phyloP scores from a whole-genome alignment of 345 rosid genomes.

The Salix dunnii region DNA sequence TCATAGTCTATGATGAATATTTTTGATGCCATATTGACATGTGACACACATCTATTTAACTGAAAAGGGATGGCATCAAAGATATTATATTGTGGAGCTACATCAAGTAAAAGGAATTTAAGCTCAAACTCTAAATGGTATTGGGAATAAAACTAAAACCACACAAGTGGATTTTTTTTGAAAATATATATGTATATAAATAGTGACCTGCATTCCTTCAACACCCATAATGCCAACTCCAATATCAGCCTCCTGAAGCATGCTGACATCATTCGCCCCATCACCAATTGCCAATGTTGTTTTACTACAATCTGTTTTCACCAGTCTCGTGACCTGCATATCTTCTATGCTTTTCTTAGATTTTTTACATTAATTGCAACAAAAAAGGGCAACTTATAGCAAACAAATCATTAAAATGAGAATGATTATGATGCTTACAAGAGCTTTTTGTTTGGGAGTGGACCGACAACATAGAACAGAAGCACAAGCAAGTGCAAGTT shows the following conservation, averaged over 20 bases:
- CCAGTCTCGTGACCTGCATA: conserved; percentile 82
- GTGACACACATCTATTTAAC: not conserved
- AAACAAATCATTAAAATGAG: not conserved
- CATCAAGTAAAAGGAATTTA: not conserved
- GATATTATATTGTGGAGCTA: not conserved
- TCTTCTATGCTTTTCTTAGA: conserved; percentile 44
- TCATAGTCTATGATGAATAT: not conserved
- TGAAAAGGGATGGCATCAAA: not conserved
- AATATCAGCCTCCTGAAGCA: conserved; percentile 96
- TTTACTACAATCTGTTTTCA: conserved; percentile 52
- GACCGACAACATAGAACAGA: conserved; percentile 89
- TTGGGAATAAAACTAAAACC: not conserved
- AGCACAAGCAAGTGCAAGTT: conserved; percentile 57
- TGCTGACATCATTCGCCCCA: conserved; percentile 93
- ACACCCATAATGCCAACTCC: conserved; percentile 94
- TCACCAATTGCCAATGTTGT: conserved; percentile 81
- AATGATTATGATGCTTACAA: conserved; percentile 47
- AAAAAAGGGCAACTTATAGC: not conserved
- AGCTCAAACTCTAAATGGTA: not conserved
- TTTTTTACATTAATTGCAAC: conserved; percentile 19
- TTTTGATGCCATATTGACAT: too few species aligned
- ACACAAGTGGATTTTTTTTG: not conserved
- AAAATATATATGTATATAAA: not conserved
- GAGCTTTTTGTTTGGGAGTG: conserved; percentile 93
- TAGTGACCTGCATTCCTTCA: conserved; percentile 90